phyloP scores from a whole-genome alignment of 306 rosid species.

The Styphnolobium japonicum region DNA sequence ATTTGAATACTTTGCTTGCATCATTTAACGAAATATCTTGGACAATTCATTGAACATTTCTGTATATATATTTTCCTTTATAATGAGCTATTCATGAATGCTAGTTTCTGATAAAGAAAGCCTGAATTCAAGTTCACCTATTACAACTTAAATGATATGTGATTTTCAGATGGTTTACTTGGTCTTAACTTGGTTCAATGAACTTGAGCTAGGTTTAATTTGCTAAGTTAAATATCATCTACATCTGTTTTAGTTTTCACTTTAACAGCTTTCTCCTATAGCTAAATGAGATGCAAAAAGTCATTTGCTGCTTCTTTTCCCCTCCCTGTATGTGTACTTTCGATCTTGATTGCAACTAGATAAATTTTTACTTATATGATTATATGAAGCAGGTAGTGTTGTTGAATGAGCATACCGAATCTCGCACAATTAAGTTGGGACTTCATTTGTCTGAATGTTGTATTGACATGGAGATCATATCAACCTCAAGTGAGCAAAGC shows the following conservation, averaged over 20 bases:
- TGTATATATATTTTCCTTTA: neutral
- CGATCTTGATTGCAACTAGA: neutral
- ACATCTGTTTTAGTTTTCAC: neutral
- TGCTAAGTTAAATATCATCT: neutral
- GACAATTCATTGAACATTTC: neutral
- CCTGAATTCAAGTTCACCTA: neutral
- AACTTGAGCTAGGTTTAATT: neutral
- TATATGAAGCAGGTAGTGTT: slow-evolving; percentile 57
- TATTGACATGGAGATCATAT: slow-evolving; percentile 66
- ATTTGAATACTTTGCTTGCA: slow-evolving; percentile 13
- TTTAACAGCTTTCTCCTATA: neutral
- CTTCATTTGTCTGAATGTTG: slow-evolving; percentile 68
- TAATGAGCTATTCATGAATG: neutral
- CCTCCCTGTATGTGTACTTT: neutral
- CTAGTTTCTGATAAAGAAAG: neutral
- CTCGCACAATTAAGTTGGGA: slow-evolving; percentile 70
- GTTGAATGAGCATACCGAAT: slow-evolving; percentile 74
- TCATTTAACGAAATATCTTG: neutral
- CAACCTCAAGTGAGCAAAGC: slow-evolving; percentile 60
- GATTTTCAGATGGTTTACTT: neutral
- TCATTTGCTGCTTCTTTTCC: neutral
- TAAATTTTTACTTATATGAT: slow-evolving; percentile 8
- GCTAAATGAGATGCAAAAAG: neutral
- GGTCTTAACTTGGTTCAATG: neutral
- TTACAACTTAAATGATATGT: neutral